Evolutionary conservation across 2,329 filamentous ascomycete species (phyloP), one percentile per base, ranked within the genome.

Genomic region (Cercospora nicotianae): DNA sequence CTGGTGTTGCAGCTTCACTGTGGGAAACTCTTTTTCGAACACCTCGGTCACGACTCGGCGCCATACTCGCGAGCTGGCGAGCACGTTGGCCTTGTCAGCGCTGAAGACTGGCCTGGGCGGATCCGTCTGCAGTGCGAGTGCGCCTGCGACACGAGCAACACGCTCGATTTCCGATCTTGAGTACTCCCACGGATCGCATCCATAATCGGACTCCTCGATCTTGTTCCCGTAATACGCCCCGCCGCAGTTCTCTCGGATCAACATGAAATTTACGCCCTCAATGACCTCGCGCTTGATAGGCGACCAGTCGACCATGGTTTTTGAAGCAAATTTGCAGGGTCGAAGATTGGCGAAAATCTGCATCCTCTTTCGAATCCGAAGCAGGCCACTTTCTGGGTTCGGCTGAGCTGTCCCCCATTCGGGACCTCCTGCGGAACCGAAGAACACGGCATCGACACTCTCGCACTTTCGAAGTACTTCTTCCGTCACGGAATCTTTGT

Each of bases 11-110:
- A 85, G 71, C 18, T 79, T 76, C 18, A 85, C 74, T 42, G 83
- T 78, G 0, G 81, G 79, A 36, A 83, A 83, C 65, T 83, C 82
- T 10, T 73, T 76, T 26, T 78, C 76, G 53, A 83, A 82, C 2
- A 80, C 71, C 4, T 82, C 76, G 12, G 77, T 75, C 0, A 81
- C 82, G 3, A 81, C 80, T 12, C 79, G 75, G 3, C 84, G 75
- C 84, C 84, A 86, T 3, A 86, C 80, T 2, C 84, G 77, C 3
- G 81, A 80, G 58, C 79, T 84, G 0, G 84, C 84, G 8, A 86
- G 79, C 9, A 86, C 84, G 67, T 86, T 86, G 51, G 83, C 83
- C 75, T 86, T 86, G 75, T 86, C 84, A 1, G 79, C 80, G 66
- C 81, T 83, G 79, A 80, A 83, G 1, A 85, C 83, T 2, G 79